These are phyloP conservation scores for Tylopilus sp. DNA, from an alignment of 1,284 basidiomycete species.

Conservation along the genomic window DNA sequence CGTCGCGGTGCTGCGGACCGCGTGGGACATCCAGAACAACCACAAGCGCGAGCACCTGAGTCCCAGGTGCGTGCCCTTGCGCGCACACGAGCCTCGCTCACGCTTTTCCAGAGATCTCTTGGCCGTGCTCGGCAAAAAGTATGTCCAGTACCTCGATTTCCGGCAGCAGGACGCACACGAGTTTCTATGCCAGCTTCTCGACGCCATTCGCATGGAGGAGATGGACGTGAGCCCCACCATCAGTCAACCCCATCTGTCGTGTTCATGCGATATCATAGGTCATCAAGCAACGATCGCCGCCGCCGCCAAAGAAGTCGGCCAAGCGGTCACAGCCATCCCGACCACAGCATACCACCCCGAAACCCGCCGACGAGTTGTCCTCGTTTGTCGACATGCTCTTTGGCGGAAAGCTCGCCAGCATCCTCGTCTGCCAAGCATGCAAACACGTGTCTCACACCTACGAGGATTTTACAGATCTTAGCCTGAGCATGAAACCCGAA, in stretches of 20 bases:
- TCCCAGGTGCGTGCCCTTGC: constrained; percentile 49
- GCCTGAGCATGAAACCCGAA: constrained; percentile 80
- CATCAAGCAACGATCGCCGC: constrained; percentile 67
- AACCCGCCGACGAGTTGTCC: constrained; percentile 45
- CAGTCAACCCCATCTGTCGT: background rate
- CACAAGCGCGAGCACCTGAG: constrained; percentile 52
- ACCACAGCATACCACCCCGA: constrained; percentile 20
- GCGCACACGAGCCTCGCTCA: background rate
- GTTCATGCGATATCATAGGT: constrained; percentile 44
- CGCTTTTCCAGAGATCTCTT: constrained; percentile 54
- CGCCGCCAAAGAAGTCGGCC: constrained; percentile 42
- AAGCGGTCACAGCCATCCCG: constrained; percentile 9
- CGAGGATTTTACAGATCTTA: constrained; percentile 87
- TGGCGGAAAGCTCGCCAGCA: constrained; percentile 81
- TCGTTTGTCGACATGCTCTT: constrained; percentile 90
- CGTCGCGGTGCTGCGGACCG: constrained; percentile 51
- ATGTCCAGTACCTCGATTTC: constrained; percentile 91
- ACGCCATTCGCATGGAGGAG: constrained; percentile 96
- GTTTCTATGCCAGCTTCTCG: constrained; percentile 83
- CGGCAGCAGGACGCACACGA: constrained; percentile 95
- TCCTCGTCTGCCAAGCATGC: constrained; percentile 92
- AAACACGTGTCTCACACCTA: constrained; percentile 89
- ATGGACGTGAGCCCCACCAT: constrained; percentile 65
- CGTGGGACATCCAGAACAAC: constrained; percentile 59
- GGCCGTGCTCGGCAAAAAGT: constrained; percentile 73